A percentile compares a stretch with the other conserved stretches of the same genome.
Conservation (phyloP, 805 yeast genomes). For the Wickerhamia fluorescens region DNA sequence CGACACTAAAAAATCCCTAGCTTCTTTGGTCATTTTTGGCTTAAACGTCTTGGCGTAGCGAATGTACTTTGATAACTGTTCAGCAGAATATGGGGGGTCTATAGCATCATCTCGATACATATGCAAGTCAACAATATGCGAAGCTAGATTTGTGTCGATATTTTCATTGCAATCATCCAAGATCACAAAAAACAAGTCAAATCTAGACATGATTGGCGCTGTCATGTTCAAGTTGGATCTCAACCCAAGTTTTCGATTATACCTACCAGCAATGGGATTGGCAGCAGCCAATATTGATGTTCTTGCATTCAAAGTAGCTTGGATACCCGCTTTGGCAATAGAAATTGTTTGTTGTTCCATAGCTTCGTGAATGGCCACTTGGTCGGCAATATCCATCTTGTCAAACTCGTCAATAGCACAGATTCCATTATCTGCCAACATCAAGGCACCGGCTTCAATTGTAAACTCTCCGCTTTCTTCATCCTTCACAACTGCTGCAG, state of each 20-base stretch:
- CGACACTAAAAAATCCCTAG: constrained; percentile 68
- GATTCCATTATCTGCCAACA: constrained; percentile 97
- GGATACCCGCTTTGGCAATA: constrained; percentile 97
- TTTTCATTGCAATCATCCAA: constrained; percentile 91
- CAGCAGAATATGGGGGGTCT: constrained; percentile 81
- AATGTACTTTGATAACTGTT: constrained; percentile 81
- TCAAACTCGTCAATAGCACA: constrained; percentile 99
- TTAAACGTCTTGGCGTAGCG: constrained; percentile 89
- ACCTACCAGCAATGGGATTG: constrained; percentile 95
- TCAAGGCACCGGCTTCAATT: constrained; percentile 96
- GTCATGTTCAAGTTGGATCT: constrained; percentile 89
- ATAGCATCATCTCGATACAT: constrained; percentile 88
- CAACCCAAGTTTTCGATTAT: constrained; percentile 78
- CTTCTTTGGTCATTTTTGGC: constrained; percentile 78
- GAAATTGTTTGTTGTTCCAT: constrained; percentile 99
- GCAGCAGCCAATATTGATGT: constrained; percentile 98
- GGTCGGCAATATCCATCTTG: constrained; percentile 92
- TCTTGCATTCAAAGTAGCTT: constrained; percentile 94
- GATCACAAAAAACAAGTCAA: constrained; percentile 90
- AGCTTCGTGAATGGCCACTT: constrained; percentile 98
- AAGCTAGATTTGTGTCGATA: constrained; percentile 83
- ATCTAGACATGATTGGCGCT: constrained; percentile 98
- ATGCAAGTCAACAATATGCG: constrained; percentile 88
- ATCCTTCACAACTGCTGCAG: constrained; percentile 96
- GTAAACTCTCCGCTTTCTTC: constrained; percentile 97